These are phyloP conservation scores for Paraphoma chrysanthemicola DNA, from an alignment of 2,329 filamentous ascomycete species.

Conservation along the genomic window DNA sequence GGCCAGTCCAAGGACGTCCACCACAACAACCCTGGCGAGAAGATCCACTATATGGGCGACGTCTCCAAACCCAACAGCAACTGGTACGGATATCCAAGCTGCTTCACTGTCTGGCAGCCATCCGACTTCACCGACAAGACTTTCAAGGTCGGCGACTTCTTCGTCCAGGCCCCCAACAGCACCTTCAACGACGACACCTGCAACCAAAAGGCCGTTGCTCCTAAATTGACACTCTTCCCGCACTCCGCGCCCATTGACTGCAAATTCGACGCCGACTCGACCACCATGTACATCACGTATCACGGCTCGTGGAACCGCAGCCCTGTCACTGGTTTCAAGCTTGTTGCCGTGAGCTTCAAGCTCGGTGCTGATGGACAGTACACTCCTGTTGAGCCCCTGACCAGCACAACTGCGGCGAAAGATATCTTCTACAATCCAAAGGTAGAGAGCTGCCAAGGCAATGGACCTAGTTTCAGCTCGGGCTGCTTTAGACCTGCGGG, in stretches of 20 bases:
- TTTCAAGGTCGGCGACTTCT: slow-evolving; percentile 55
- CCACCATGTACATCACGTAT: slow-evolving; percentile 69
- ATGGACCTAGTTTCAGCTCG: slow-evolving; percentile 35
- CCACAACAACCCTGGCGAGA: slow-evolving; percentile 73
- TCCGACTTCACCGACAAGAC: slow-evolving; percentile 55
- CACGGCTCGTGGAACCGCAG: slow-evolving; percentile 72
- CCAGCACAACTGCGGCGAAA: slow-evolving; percentile 57
- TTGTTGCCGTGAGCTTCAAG: slow-evolving; percentile 54
- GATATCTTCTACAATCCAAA: slow-evolving; percentile 65
- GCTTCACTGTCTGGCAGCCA: slow-evolving; percentile 71
- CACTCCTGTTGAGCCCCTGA: slow-evolving; percentile 51
- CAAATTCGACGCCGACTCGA: slow-evolving; percentile 66
- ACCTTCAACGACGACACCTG: slow-evolving; percentile 58
- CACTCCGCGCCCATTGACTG: slow-evolving; percentile 76
- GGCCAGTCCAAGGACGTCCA: slow-evolving; percentile 65
- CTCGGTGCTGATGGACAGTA: slow-evolving; percentile 44
- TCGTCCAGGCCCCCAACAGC: slow-evolving; percentile 39
- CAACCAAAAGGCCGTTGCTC: slow-evolving; percentile 43
- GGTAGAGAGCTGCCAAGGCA: slow-evolving; percentile 58
- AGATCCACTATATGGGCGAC: slow-evolving; percentile 73
- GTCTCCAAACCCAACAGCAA: slow-evolving; percentile 51
- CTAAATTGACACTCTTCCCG: slow-evolving; percentile 64
- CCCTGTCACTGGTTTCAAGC: slow-evolving; percentile 58
- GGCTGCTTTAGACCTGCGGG: slow-evolving; percentile 69
- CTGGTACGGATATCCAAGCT: slow-evolving; percentile 75